Evolutionary conservation across 2,329 filamentous ascomycete species (phyloP).

Genomic region (Ophiocordyceps robertsii): DNA sequence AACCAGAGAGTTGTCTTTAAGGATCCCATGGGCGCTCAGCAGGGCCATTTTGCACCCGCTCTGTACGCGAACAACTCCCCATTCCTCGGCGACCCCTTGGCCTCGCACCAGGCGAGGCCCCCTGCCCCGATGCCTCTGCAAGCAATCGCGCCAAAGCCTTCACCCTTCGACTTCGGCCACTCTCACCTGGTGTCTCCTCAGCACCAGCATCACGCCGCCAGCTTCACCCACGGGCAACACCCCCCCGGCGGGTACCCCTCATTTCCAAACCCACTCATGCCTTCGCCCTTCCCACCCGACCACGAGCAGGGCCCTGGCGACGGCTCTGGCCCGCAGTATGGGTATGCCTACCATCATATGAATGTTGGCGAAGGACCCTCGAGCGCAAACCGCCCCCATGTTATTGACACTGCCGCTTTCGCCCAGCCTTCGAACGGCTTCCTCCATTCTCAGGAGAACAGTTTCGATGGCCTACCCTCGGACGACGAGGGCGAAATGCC

Average conservation of each 20-base stretch:
- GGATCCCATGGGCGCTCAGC: conserved; percentile 34
- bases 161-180: conserved; percentile 13
- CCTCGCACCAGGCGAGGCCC: conserved; percentile 21
- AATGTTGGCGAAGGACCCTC: background rate
- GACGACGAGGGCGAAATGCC: conserved; percentile 50
- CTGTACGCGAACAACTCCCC: conserved; percentile 28
- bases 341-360: background rate
- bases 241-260: conserved; percentile 2
- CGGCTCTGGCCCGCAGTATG: background rate
- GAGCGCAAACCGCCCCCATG: background rate
- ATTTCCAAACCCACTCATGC: conserved; percentile 9
- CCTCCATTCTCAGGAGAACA: background rate
- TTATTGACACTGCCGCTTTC: background rate
- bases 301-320: conserved; percentile 1
- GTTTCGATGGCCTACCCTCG: conserved; percentile 3
- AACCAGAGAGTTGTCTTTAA: conserved; percentile 73
- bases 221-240: conserved; percentile 2
- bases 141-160: conserved; percentile 39
- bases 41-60: conserved; percentile 29
- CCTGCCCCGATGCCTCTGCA: conserved; percentile 23
- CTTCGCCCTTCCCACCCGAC: conserved; percentile 1
- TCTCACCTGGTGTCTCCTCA: conserved; percentile 2
- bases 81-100: conserved; percentile 11
- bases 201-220: background rate
- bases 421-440: background rate